These are phyloP conservation scores for Smittium culicis DNA, from an alignment of 371 early-diverging fungal genomes.

Conservation along the genomic window DNA sequence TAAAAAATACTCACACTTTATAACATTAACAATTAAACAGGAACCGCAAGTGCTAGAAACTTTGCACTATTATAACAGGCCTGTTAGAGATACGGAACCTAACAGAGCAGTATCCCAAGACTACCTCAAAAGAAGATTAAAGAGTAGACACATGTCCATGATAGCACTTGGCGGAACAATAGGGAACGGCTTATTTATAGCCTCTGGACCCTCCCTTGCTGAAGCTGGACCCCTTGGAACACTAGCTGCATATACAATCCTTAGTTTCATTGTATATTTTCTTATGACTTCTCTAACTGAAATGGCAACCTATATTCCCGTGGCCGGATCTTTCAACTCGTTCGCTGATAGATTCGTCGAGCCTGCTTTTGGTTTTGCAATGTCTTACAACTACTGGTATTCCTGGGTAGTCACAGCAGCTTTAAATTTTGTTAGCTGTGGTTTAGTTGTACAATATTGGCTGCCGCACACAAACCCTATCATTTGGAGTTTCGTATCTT, in stretches of 20 bases:
- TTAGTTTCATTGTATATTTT: slow-evolving; percentile 67
- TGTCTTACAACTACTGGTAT: slow-evolving; percentile 69
- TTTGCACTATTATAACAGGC: no score
- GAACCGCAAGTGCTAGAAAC: no score
- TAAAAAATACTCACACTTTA: no score
- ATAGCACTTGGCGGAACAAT: slow-evolving; percentile 67
- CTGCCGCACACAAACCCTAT: slow-evolving; percentile 41
- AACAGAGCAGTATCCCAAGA: no score
- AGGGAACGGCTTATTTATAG: slow-evolving; percentile 77
- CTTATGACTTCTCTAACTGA: slow-evolving; percentile 75
- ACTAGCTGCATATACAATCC: slow-evolving; percentile 49
- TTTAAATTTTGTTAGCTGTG: slow-evolving; percentile 64
- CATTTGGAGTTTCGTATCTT: slow-evolving; percentile 45
- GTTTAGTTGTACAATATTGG: slow-evolving; percentile 69
- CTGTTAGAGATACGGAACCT: no score
- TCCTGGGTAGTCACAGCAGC: slow-evolving; percentile 75
- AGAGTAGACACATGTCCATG: slow-evolving; percentile 59
- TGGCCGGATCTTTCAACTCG: slow-evolving; percentile 67
- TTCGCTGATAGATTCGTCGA: slow-evolving; percentile 74
- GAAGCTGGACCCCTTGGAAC: slow-evolving; percentile 69
- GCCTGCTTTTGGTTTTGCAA: slow-evolving; percentile 62
- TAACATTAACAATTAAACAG: no score
- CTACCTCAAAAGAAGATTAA: slow-evolving; percentile 43
- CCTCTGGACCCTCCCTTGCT: slow-evolving; percentile 57
- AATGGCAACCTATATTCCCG: slow-evolving; percentile 72